phyloP scores from a whole-genome alignment of 2,329 filamentous ascomycete genomes.

The Aspergillus luchuensis region DNA sequence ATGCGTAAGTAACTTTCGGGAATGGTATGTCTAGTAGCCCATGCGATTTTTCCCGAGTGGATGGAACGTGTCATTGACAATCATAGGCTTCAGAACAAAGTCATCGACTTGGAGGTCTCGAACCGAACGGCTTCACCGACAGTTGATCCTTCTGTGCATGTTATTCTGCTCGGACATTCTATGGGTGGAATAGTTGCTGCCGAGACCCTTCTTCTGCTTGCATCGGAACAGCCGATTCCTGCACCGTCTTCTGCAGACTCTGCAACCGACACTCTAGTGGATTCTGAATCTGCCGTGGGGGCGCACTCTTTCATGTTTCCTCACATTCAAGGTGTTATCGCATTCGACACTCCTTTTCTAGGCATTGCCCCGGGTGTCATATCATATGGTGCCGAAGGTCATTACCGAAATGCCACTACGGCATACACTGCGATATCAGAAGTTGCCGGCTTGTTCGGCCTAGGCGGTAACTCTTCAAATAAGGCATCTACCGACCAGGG shows the following conservation, averaged over 20 bases:
- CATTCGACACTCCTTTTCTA: conserved; percentile 88
- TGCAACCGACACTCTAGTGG: conserved; percentile 1
- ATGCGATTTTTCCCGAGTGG: not conserved
- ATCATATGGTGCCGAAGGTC: conserved; percentile 70
- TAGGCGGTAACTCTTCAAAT: conserved; percentile 51
- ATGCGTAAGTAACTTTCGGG: conserved; percentile 48
- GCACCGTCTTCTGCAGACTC: conserved; percentile 31
- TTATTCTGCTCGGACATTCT: conserved; percentile 81
- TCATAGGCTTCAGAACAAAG: conserved; percentile 77
- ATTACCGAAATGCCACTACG: conserved; percentile 73
- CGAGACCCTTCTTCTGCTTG: conserved; percentile 76
- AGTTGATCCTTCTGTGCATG: conserved; percentile 79
- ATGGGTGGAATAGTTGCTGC: conserved; percentile 95
- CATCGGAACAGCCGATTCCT: conserved; percentile 62
- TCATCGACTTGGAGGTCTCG: conserved; percentile 90
- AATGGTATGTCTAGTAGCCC: conserved; percentile 43
- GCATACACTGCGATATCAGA: conserved; percentile 70
- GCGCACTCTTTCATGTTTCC: conserved; percentile 76
- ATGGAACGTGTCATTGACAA: not conserved
- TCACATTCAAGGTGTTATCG: conserved; percentile 83
- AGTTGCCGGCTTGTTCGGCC: conserved; percentile 65
- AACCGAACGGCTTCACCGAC: conserved; percentile 79
- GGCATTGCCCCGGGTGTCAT: conserved; percentile 54
- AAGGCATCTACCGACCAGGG: conserved; percentile 13
- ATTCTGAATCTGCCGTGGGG: conserved; percentile 25